A percentile compares a stretch with the other conserved stretches of the same genome.
These are phyloP conservation scores for Iodosphaeria phyllophila DNA, from an alignment of 2,329 filamentous ascomycete genomes.

Conservation along the genomic window DNA sequence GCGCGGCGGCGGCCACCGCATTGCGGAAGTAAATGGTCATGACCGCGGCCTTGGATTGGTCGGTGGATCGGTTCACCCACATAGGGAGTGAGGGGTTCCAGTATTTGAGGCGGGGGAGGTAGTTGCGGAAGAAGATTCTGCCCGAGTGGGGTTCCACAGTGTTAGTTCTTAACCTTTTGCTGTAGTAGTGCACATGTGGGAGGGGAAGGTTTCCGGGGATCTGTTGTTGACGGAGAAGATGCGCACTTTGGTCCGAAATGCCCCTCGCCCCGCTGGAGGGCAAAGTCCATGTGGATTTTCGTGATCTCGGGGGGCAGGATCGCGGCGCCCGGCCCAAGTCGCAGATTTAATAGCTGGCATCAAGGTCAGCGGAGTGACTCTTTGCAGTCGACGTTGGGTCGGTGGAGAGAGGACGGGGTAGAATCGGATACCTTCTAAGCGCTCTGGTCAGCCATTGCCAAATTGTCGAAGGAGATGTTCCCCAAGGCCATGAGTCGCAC, in stretches of 20 bases:
- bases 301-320: constrained; percentile 60
- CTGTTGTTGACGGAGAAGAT: background rate
- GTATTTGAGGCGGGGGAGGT: constrained; percentile 77
- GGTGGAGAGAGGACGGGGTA: background rate
- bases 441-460: constrained; percentile 9
- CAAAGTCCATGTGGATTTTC: constrained; percentile 59
- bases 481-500: constrained; percentile 1
- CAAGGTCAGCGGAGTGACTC: constrained; percentile 1
- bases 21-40: constrained; percentile 47
- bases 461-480: background rate
- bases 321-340: constrained; percentile 67
- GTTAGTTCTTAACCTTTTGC: constrained; percentile 19
- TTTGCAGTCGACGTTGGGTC: background rate
- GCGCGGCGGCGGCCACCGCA: constrained; percentile 8
- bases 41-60: constrained; percentile 35
- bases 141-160: constrained; percentile 3
- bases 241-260: constrained; percentile 55
- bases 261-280: constrained; percentile 38
- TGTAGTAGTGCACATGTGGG: constrained; percentile 5
- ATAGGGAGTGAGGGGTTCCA: constrained; percentile 79
- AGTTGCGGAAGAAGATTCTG: constrained; percentile 78
- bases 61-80: constrained; percentile 51
- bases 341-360: constrained; percentile 23
- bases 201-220: constrained; percentile 4
- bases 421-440: constrained; percentile 11